phyloP scores from a whole-genome alignment of 768 basidiomycete genomes.

The Rhodotorula toruloides region DNA sequence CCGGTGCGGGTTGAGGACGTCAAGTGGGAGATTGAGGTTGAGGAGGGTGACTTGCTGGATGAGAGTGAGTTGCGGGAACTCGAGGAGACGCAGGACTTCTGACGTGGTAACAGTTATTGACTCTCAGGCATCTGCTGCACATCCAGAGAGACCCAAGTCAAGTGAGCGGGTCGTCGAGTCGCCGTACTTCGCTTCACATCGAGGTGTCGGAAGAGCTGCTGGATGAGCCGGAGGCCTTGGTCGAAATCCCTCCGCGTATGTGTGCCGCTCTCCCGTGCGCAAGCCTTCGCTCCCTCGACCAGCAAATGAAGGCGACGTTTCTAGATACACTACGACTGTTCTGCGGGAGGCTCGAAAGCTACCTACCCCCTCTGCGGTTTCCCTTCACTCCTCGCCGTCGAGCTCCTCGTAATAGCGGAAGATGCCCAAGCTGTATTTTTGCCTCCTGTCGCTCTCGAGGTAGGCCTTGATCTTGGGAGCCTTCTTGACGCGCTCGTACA shows the following conservation, averaged over 20 bases:
- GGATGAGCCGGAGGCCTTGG: no score
- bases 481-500: conserved; percentile 46
- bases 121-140: not conserved
- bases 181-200: no score
- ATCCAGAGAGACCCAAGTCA: not conserved
- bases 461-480: conserved; percentile 41
- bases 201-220: no score
- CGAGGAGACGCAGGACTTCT: conserved; percentile 25
- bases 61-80: conserved; percentile 17
- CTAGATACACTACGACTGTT: not conserved
- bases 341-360: not conserved
- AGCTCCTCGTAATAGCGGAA: conserved; percentile 33
- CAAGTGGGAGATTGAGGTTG: conserved; percentile 21
- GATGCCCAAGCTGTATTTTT: conserved; percentile 24
- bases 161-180: no score
- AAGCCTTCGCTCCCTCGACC: no score
- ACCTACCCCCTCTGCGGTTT: not conserved
- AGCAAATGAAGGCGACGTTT: no score
- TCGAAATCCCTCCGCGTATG: no score
- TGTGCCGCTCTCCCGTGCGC: no score
- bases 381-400: conserved; percentile 16
- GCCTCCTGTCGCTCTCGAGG: conserved; percentile 31
- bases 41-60: conserved; percentile 20
- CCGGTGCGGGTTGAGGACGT: conserved; percentile 17
- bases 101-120: not conserved